Base-by-base conservation (phyloP, 139 green algal species). In the Chlamydomonas sphaeroides region DNA sequence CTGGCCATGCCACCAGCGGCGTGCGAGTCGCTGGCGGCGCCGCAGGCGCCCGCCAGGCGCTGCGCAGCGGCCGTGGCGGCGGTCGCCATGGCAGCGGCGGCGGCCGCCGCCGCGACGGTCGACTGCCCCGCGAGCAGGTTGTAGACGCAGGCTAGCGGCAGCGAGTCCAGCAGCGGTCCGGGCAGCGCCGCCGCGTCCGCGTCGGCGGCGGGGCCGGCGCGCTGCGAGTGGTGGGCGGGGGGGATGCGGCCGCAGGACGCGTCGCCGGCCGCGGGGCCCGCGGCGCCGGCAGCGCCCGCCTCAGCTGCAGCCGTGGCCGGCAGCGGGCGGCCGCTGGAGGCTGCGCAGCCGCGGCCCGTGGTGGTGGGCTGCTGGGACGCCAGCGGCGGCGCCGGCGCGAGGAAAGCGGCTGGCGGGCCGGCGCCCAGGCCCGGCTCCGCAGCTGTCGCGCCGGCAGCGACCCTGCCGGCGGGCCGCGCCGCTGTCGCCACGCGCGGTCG, bases 1-100 rank as follows among this genome's bases (percentile, higher is more conserved):
- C 74, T 80, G 25, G 74, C 74, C 20, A 80, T 39, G 20, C 66
- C 66, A 38, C 74, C 74, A 7, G 74, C 74, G 20, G 74, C 74
- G 21, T 80, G 74, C 10, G 74, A 80, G 59, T 80, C 74, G 59
- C 59, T 70, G 32, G 42, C 59, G 33, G 33, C 63, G 59, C 59
- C 59, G n/a, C 59, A 30, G 59, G 2, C 8, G 5, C 59, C 56
- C 2, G 25, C 18, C 25, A 10, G 23, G 56, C 56, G 25, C 23
- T 21, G 23, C 1, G 56, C 56, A 6, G 56, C 56, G 3, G 51
- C 51, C 51, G 23, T 21, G 1, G 35, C 8, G 3, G 51, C 28
- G 17, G 45, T 32, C 48, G 69, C 49, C 18, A 30, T 30, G 28
- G 70, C 70, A 7, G 49, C 45, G 23, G 51, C 71, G 51, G 53